Evolutionary conservation across 148 eudicot genomes (phyloP).

Genomic region (Mesembryanthemum crystallinum): DNA sequence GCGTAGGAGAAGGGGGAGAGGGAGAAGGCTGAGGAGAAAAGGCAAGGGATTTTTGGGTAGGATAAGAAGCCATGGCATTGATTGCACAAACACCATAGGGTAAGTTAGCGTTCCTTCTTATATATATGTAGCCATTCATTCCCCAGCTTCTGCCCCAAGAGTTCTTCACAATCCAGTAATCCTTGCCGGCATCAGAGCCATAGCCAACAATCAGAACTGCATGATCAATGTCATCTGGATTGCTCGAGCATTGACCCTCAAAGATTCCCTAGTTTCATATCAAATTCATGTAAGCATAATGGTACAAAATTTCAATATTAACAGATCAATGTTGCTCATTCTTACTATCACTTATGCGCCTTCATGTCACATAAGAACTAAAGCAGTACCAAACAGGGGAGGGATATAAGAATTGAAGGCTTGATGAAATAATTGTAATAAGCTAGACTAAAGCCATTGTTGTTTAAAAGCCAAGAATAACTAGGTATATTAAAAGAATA

Average conservation of each 20-base stretch:
- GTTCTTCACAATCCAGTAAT: slow-evolving; percentile 78
- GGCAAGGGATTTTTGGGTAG: slow-evolving; percentile 40
- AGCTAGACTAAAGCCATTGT: no score
- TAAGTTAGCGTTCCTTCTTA: slow-evolving; percentile 38
- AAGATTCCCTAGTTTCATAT: slow-evolving; percentile 52
- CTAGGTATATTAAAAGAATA: not conserved
- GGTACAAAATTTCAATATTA: not conserved
- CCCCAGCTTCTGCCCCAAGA: slow-evolving; percentile 81
- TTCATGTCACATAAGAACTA: not conserved
- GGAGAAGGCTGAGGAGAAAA: slow-evolving; percentile 43
- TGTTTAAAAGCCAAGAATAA: no score
- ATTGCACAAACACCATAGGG: slow-evolving; percentile 57
- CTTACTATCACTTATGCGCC: no score
- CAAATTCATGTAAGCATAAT: not conserved
- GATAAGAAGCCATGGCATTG: slow-evolving; percentile 67
- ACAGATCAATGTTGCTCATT: not conserved
- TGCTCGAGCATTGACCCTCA: slow-evolving; percentile 57
- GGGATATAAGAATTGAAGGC: not conserved
- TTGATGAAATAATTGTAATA: not conserved
- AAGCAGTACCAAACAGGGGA: not conserved
- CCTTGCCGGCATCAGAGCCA: slow-evolving; percentile 40
- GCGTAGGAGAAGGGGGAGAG: slow-evolving; percentile 29
- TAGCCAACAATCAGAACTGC: slow-evolving; percentile 61
- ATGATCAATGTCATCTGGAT: slow-evolving; percentile 59
- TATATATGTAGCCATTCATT: slow-evolving; percentile 51